Evolutionary conservation across 805 yeast species (phyloP), one percentile per base, ranked within the genome.

Genomic region (Kuraishia capsulata): DNA sequence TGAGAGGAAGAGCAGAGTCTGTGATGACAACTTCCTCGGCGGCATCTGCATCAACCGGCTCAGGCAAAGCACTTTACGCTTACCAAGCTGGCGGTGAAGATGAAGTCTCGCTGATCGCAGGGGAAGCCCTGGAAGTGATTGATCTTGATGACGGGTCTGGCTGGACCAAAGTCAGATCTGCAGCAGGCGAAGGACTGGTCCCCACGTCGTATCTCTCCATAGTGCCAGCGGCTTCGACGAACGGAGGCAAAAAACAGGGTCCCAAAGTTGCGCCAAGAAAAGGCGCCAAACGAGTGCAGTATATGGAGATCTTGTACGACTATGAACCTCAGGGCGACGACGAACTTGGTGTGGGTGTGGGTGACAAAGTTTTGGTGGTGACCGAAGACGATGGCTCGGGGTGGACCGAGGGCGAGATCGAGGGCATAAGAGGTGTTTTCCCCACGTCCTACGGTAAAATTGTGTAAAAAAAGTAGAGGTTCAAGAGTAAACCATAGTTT

Each of bases 371-470:
- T 16, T 68, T 71, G 9, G 70, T 92, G 10, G 51, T 83, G 1
- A 78, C 71, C 21, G 85, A 78, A 37, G 83, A 81, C 38, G 84
- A 81, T 46, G 89, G 87, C 8, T 71, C 72, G 30, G 98, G 98
- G 0, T 92, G 99, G 99, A 89, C 97, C 2, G 83, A 79, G 47
- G 97, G 97, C 10, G 90, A 84, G 53, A 42, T 81, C 5, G 65
- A 76, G 44, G 92, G 90, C 0, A 45, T 44, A 5, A 64, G 61
- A 16, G 95, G 95, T 1, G 54, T 82, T 39, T 79, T 85, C 57
- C 97, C 97, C 4, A 78, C 92, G 0, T 67, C 82, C 43, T 89
- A 89, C 55, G 79, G 77, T 37, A 62, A 59, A 45, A 28, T 46
- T 38, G 35, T 44, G 10, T 42, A 42, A 42, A n/a, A n/a, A 5